Conservation (phyloP, 1,139 yeast genomes). For the Geotrichum europaeum region DNA sequence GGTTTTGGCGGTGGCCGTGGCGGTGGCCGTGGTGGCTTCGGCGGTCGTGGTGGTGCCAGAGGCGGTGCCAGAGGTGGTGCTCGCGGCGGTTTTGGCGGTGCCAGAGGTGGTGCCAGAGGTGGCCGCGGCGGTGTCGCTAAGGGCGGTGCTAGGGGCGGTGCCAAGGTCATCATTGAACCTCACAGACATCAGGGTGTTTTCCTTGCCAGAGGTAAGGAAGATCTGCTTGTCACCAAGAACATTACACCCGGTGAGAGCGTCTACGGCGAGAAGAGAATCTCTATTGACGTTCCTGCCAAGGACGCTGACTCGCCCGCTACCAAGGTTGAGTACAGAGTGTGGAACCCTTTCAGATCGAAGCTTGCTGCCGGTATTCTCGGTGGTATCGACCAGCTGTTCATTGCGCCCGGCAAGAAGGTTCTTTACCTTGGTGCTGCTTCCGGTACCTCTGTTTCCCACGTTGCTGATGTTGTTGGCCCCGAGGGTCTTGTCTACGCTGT, state of each 20-base stretch:
- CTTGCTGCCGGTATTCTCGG: slow-evolving; percentile 99
- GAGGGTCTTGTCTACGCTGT: slow-evolving; percentile 97
- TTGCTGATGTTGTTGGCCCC: slow-evolving; percentile 97
- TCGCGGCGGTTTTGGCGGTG: slow-evolving; percentile 30
- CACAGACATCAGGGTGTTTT: slow-evolving; percentile 16
- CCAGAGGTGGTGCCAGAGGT: slow-evolving; percentile 38
- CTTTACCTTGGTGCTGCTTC: slow-evolving; percentile 98
- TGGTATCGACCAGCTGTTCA: slow-evolving; percentile 96
- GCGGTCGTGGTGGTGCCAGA: slow-evolving; percentile 26
- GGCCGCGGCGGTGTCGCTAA: slow-evolving; percentile 48
- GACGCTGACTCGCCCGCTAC: slow-evolving; percentile 87
- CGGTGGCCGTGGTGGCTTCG: slow-evolving; percentile 38
- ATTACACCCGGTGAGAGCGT: slow-evolving; percentile 81
- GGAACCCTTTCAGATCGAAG: slow-evolving; percentile 99
- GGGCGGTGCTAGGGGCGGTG: slow-evolving; percentile 81
- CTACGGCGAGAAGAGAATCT: slow-evolving; percentile 93
- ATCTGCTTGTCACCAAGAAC: slow-evolving; percentile 92
- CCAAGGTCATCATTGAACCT: slow-evolving; percentile 84
- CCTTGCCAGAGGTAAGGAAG: slow-evolving; percentile 73
- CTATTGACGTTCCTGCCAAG: slow-evolving; percentile 84
- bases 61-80: slow-evolving; percentile 31
- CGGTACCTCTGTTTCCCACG: slow-evolving; percentile 95
- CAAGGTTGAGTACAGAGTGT: slow-evolving; percentile 96
- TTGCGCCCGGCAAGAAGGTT: slow-evolving; percentile 97
- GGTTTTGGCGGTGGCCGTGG: slow-evolving; percentile 35